Percentiles rank a stretch among this genome's conserved stretches.
These are phyloP conservation scores for Cladosporium sp. DNA, from an alignment of 2,329 filamentous ascomycete genomes.

Conservation along the genomic window DNA sequence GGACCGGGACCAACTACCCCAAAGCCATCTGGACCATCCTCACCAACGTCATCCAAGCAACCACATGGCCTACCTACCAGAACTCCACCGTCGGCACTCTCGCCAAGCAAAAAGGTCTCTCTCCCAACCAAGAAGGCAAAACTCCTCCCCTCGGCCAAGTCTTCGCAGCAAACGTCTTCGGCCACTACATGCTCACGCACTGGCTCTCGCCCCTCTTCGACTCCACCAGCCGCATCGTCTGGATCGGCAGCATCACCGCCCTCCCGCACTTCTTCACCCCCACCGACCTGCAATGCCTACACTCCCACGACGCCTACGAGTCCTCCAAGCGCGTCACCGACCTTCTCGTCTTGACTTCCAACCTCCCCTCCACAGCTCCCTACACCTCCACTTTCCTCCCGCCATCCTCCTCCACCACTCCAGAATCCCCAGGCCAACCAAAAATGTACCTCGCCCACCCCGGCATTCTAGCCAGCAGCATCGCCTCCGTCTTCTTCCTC, in stretches of 20 bases:
- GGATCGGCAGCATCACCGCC: conserved; percentile 81
- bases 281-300: conserved; percentile 73
- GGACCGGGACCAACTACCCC: conserved; percentile 72
- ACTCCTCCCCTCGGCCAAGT: conserved; percentile 70
- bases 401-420: conserved; percentile 25
- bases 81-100: conserved; percentile 53
- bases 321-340: conserved; percentile 85
- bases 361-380: conserved; percentile 59
- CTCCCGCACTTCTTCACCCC: conserved; percentile 53
- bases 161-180: conserved; percentile 91
- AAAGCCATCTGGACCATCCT: conserved; percentile 53
- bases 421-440: conserved; percentile 39
- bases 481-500: conserved; percentile 69
- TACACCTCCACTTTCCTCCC: conserved; percentile 57
- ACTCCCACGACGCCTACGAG: conserved; percentile 68
- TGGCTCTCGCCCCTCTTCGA: conserved; percentile 69
- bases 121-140: conserved; percentile 16
- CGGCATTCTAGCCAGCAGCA: conserved; percentile 76
- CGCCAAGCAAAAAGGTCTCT: conserved; percentile 49
- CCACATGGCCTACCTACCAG: conserved; percentile 79
- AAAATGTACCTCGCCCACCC: conserved; percentile 79
- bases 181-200: conserved; percentile 87
- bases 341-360: conserved; percentile 68
- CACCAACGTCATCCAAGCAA: conserved; percentile 61
- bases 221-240: conserved; percentile 65